These are phyloP conservation scores for Mortierella polycephala DNA, from an alignment of 371 early-diverging fungal species.

Conservation along the genomic window DNA sequence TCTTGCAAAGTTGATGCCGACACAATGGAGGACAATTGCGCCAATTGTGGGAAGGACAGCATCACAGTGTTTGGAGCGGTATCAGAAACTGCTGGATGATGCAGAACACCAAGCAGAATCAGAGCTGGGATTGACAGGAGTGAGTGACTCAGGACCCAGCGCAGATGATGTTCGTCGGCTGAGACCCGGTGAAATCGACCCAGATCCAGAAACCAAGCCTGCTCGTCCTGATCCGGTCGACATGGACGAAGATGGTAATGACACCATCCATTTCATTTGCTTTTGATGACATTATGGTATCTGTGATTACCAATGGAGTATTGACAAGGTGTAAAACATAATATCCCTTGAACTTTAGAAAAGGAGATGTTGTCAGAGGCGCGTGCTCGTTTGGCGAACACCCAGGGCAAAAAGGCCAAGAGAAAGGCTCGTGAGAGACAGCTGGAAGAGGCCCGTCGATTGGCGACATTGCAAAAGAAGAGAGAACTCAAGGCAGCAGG, in stretches of 20 bases:
- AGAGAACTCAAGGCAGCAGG: conserved; percentile 98
- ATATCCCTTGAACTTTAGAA: conserved; percentile 60
- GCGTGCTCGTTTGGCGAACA: conserved; percentile 97
- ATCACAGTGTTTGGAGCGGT: conserved; percentile 97
- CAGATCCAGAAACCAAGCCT: conserved; percentile 96
- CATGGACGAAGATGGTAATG: conserved; percentile 96
- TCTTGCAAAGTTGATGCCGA: conserved; percentile 98
- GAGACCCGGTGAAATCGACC: conserved; percentile 97
- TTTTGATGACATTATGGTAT: background rate
- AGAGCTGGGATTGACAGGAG: conserved; percentile 75
- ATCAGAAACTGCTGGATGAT: conserved; percentile 95
- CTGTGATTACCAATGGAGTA: too few species aligned
- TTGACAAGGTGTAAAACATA: too few species aligned
- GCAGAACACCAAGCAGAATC: conserved; percentile 83
- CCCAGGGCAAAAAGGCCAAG: conserved; percentile 99
- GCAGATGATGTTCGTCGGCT: conserved; percentile 84
- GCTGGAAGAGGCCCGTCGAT: conserved; percentile 93
- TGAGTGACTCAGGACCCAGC: conserved; percentile 79
- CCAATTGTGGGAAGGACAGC: conserved; percentile 98
- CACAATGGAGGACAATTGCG: conserved; percentile 98
- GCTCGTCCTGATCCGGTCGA: conserved; percentile 98
- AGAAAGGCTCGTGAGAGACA: conserved; percentile 98
- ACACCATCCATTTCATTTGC: background rate
- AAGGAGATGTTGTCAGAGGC: conserved; percentile 99
- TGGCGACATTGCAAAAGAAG: conserved; percentile 91